phyloP scores from a whole-genome alignment of 768 basidiomycete genomes.

The Termitomyces eurrhizus region DNA sequence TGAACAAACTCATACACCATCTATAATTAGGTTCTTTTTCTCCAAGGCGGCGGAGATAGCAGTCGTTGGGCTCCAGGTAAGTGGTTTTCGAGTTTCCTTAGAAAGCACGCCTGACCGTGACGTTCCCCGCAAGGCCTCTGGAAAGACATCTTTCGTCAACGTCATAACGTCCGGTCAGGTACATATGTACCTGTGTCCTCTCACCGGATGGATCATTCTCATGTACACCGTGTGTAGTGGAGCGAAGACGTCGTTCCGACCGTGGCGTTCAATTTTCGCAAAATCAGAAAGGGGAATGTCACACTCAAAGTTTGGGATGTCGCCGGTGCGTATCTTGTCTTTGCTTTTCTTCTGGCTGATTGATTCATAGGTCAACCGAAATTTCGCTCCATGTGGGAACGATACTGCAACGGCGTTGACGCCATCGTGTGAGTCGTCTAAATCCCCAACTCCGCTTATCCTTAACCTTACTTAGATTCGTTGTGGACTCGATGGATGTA shows the following conservation, averaged over 20 bases:
- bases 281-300: slow-evolving; percentile 85
- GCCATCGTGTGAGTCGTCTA: slow-evolving; percentile 71
- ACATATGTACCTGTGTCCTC: slow-evolving; percentile 11
- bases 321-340: slow-evolving; percentile 52
- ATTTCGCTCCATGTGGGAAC: slow-evolving; percentile 94
- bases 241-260: slow-evolving; percentile 97
- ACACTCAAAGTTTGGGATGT: slow-evolving; percentile 96
- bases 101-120: not conserved
- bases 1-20: not conserved
- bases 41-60: slow-evolving; percentile 84
- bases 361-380: slow-evolving; percentile 71
- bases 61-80: slow-evolving; percentile 86
- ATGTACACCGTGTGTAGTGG: slow-evolving; percentile 50
- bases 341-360: not conserved
- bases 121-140: slow-evolving; percentile 62
- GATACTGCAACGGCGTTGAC: slow-evolving; percentile 90
- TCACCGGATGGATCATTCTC: not conserved
- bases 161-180: slow-evolving; percentile 86
- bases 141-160: slow-evolving; percentile 93
- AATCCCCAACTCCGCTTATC: not conserved
- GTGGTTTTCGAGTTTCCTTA: not conserved
- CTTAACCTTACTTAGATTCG: slow-evolving; percentile 51
- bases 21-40: slow-evolving; percentile 65
- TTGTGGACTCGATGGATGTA: slow-evolving; percentile 91
- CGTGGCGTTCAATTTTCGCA: slow-evolving; percentile 88